Base-by-base conservation (phyloP, 1,284 basidiomycete species). In the Trametes pubescens region DNA sequence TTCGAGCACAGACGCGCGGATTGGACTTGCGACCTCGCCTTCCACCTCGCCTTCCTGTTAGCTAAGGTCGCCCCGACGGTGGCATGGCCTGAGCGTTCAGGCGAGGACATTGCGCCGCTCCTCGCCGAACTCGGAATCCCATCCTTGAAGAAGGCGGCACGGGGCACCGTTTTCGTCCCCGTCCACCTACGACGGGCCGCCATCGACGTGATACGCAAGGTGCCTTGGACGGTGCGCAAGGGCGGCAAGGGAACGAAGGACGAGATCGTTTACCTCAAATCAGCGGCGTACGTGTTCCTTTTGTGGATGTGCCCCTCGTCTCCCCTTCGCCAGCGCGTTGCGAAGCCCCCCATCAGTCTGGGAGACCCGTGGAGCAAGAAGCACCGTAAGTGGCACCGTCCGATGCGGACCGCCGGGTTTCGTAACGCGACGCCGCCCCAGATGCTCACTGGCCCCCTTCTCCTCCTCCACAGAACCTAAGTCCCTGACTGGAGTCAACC, bases 401-500 rank as follows among this genome's bases (percentile, higher is more conserved):
- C 34, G 34, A 7, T 35, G 11, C 37, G 4, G 37, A 9, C 4
- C 37, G 37, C 37, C 4, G 10, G 34, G 7, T 14, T 38, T 14
- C 37, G 6, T 14, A 4, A 9, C 37, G 7, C 34, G 34, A 18
- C 43, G n/a, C 6, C 43, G 43, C 43, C n/a, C n/a, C n/a, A n/a
- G n/a, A 18, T 44, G 13, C 7, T 13, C 7, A 35, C 34, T 35
- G 34, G 13, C 34, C 34, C 13, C 34, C 34, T 35, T 35, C 10
- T 46, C 13, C 5, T 22, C 22, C 5, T 10, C 24, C 1, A 3
- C 26, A 59, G 57, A 46, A 18, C 29, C 46, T 22, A 59, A 59
- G 34, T 51, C n/a, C 14, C 48, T 59, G 11, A 21, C 35, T 10
- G 11, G 35, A 9, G 24, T 59, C 22, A 59, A 59, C 47, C 48